Conservation (phyloP, 2,329 filamentous ascomycete genomes). For the Pseudogymnoascus sp. region DNA sequence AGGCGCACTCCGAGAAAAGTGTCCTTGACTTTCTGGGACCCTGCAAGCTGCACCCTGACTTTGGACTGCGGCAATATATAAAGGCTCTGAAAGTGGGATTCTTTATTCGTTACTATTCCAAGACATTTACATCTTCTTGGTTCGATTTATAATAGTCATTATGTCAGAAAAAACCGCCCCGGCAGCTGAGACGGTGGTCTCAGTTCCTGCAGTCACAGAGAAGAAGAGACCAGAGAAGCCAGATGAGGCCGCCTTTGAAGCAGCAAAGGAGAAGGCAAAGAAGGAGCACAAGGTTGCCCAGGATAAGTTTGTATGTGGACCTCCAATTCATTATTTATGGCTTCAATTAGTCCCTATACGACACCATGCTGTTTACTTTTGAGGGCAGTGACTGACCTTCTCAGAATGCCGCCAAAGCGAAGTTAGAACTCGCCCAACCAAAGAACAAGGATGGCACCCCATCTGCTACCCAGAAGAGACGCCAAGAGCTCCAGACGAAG, state of each 20-base stretch:
- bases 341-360: not conserved
- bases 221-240: constrained; percentile 71
- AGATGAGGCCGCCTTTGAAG: constrained; percentile 78
- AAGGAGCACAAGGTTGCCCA: constrained; percentile 77
- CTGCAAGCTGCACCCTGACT: constrained; percentile 4
- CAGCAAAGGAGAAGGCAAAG: constrained; percentile 69
- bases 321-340: not conserved
- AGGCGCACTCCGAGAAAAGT: constrained; percentile 9
- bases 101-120: not conserved
- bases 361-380: not conserved
- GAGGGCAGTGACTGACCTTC: constrained; percentile 17
- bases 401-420: constrained; percentile 79
- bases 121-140: not conserved
- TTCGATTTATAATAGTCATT: not conserved
- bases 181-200: constrained; percentile 1
- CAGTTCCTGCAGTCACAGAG: constrained; percentile 25
- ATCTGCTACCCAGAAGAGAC: constrained; percentile 71
- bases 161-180: constrained; percentile 5
- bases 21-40: constrained; percentile 8
- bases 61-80: not conserved
- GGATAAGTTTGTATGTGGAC: constrained; percentile 55
- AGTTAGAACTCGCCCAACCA: constrained; percentile 75
- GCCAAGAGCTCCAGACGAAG: constrained; percentile 76
- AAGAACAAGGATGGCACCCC: constrained; percentile 59
- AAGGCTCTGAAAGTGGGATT: not conserved